Percentiles rank a stretch among this genome's conserved stretches.
These are phyloP conservation scores for Starmerella floricola DNA, from an alignment of 805 yeast species.

Conservation along the genomic window DNA sequence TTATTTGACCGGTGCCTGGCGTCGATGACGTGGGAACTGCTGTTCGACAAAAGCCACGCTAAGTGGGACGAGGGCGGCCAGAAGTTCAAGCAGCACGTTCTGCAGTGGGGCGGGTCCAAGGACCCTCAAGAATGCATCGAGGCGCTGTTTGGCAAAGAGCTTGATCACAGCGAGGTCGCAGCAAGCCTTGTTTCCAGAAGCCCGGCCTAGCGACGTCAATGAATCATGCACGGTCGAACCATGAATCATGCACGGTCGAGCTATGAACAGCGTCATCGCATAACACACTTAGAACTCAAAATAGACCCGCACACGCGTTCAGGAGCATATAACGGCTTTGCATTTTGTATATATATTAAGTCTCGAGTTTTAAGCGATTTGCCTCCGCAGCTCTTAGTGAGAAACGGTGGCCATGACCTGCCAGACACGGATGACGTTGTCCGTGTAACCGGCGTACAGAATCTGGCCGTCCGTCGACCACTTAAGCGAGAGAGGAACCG, in stretches of 20 bases:
- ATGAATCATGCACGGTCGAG: too few species aligned
- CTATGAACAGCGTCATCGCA: too few species aligned
- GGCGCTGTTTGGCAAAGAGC: conserved; percentile 51
- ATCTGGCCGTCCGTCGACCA: conserved; percentile 99
- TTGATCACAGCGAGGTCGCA: conserved; percentile 19
- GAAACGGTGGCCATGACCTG: conserved; percentile 63
- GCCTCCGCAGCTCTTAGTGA: neutral
- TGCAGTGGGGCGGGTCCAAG: conserved; percentile 87
- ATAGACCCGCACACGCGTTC: too few species aligned
- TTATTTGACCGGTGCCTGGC: conserved; percentile 88
- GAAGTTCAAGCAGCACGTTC: conserved; percentile 51
- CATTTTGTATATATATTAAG: neutral
- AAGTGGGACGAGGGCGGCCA: conserved; percentile 62
- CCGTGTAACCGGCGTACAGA: conserved; percentile 99
- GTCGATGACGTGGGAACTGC: conserved; percentile 61
- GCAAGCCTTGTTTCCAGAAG: conserved; percentile 4
- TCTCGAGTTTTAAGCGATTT: neutral
- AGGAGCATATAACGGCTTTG: too few species aligned
- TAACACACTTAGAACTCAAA: too few species aligned
- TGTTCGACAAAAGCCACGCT: conserved; percentile 64
- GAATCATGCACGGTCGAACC: neutral
- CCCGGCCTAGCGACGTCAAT: neutral
- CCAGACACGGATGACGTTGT: conserved; percentile 99
- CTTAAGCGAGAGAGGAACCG: conserved; percentile 94
- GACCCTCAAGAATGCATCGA: conserved; percentile 84